These are phyloP conservation scores for Beta corolliflora DNA, from an alignment of 179 eudicot genomes.

Conservation along the genomic window DNA sequence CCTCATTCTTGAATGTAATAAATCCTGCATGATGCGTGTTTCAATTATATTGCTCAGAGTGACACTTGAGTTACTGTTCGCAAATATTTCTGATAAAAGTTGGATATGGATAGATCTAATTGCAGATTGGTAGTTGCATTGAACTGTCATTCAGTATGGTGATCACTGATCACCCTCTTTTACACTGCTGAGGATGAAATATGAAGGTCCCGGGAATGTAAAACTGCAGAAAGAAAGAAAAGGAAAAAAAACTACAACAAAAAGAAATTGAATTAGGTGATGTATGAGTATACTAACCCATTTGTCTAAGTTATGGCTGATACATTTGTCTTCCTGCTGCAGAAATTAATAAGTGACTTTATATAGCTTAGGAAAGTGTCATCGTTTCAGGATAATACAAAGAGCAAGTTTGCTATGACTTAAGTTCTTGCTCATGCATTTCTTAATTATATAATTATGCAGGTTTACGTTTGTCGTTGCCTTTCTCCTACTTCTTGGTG, in stretches of 20 bases:
- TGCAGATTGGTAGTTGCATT: neutral
- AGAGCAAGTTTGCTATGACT: neutral
- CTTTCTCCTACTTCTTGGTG: slow-evolving; percentile 68
- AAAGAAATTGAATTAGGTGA: too few relatives aligned
- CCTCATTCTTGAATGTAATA: neutral
- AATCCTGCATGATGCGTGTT: neutral
- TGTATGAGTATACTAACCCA: too few relatives aligned
- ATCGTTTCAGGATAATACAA: neutral
- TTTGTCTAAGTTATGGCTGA: too few relatives aligned
- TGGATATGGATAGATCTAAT: neutral
- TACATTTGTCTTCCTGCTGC: neutral
- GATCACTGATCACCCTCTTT: neutral
- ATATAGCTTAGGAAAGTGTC: neutral
- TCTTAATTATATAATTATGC: slow-evolving; percentile 18
- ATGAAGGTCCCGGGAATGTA: neutral
- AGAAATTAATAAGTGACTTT: neutral
- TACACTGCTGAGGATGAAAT: neutral
- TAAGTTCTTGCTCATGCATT: neutral
- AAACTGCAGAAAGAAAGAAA: too few relatives aligned
- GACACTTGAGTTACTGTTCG: neutral
- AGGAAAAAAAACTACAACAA: too few relatives aligned
- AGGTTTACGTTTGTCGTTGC: slow-evolving; percentile 83
- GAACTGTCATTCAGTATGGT: neutral
- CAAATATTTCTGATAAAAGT: neutral
- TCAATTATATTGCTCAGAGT: neutral